Base-by-base conservation (phyloP, 768 basidiomycete genomes). In the Russula lepida region DNA sequence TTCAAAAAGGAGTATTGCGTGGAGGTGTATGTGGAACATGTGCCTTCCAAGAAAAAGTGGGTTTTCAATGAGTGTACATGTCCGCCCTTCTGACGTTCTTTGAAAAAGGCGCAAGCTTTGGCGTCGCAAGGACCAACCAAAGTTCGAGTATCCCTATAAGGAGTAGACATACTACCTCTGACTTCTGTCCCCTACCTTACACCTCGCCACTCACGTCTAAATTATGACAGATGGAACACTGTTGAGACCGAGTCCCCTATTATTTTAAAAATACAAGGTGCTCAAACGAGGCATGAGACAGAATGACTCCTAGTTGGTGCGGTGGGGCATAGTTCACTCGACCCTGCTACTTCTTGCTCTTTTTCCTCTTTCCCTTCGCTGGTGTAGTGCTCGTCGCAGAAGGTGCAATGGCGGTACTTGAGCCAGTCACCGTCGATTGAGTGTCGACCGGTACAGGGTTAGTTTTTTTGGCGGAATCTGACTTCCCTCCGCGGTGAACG, bases 1-100 rank as follows among this genome's bases (percentile, higher is more conserved):
- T 98, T 95, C 80, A 98, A 95, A 74, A 73, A 80, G 3, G 80
- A 92, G 68, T 66, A 95, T 68, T 92, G 90, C 67, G 68, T 88
- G 7, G 94, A 98, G 69, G 83, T 94, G 3, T 97, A 86, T 71
- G 91, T 77, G 0, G 92, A 95, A 70, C 86, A 98, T 69, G 54
- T 85, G 0, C 78, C 84, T 0, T 92, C 87, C 11, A 95, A 95
- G 78, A 91, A 87, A 74, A 98, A 95, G 95, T 95, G 66, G 37
- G 91, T 79, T 25, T 37, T 30, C 37, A 19, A n/a, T 57, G 0
- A 19, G 35, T 44, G 21, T 25, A 17, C 35, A 6, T 57, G 28
- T 4, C 2, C 15, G 21, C 30, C 30, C 44, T 33, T 53, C 63
- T 64, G 28, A 67, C 54, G 17, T 15, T 5, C 9, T 17, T 32